These are phyloP conservation scores for Blakeslea trispora DNA, from an alignment of 371 early-diverging fungal species.

Conservation along the genomic window DNA sequence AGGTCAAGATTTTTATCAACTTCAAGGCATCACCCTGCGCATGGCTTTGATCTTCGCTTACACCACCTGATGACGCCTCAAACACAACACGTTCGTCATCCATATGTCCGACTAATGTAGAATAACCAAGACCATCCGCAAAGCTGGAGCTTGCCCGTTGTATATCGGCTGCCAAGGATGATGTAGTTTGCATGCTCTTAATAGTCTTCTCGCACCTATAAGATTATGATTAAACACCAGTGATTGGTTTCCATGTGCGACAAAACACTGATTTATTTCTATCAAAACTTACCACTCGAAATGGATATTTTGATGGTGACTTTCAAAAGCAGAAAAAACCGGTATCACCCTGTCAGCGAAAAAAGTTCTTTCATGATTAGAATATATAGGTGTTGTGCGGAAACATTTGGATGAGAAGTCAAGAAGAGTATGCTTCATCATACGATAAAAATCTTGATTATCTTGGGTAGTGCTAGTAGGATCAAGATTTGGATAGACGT, in stretches of 20 bases:
- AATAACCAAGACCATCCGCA: conserved; percentile 22
- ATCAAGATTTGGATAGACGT: conserved; percentile 16
- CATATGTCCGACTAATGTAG: conserved; percentile 20
- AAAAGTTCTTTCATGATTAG: no score
- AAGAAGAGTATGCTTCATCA: conserved; percentile 14
- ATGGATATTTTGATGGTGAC: neutral
- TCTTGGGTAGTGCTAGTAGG: conserved; percentile 13
- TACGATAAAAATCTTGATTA: conserved; percentile 11
- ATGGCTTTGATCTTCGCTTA: conserved; percentile 15
- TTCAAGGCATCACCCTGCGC: no score
- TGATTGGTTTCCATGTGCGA: conserved; percentile 17
- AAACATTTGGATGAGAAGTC: conserved; percentile 18
- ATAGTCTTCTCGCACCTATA: conserved; percentile 18
- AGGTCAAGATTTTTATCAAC: no score
- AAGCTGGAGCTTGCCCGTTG: conserved; percentile 21
- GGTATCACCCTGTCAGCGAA: no score
- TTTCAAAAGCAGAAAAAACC: conserved; percentile 10
- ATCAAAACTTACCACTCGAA: neutral
- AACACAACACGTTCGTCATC: conserved; percentile 24
- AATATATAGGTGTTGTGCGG: conserved; percentile 13
- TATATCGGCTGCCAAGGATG: conserved; percentile 15
- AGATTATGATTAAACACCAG: conserved; percentile 18
- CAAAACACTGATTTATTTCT: conserved; percentile 13
- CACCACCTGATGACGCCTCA: conserved; percentile 18
- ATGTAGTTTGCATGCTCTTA: conserved; percentile 20